Base-by-base conservation (phyloP, 176 grass and related monocot species). In the Canna indica region DNA sequence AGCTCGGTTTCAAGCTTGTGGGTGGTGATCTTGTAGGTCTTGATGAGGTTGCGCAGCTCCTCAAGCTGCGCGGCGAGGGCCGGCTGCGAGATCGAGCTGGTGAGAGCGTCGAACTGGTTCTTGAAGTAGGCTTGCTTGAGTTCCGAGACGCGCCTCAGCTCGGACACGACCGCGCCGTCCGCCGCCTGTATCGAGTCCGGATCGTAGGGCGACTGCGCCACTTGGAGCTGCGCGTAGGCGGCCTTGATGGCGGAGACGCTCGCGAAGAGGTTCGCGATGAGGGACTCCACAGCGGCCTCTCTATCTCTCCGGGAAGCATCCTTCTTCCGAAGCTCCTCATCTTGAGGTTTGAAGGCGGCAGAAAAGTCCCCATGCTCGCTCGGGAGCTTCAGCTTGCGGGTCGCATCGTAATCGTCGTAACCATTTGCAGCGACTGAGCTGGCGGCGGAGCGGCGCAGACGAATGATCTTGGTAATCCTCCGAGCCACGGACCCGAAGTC, bases 211-310 rank as follows among this genome's bases (percentile, higher is more conserved):
- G 72, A 76, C 79, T 96, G 85, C 67, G 92, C 92, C 7, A 91
- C 78, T 85, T 96, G 92, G 53, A 96, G 83, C 75, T 96, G 85
- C 41, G 92, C 92, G 77, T 96, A 96, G 26, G 88, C 80, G 44
- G 92, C 92, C 78, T 96, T 96, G 20, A 96, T 85, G n/a, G 92
- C 88, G 6, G 92, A 96, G 44, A 91, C 67, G 15, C 85, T 85
- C 0, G 92, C 83, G 72, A 96, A 96, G 3, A 96, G 80, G 71
- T 69, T 89, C 0, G 92, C 85, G 0, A 91, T 73, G 17, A 96
- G 83, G 4, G 85, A 62, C 16, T 91, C 88, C 16, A 89, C 88
- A 12, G 71, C 63, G 0, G 81, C 85, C 29, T 75, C 77, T 5
- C 63, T 80, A 18, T 84, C 69, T 26, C 11, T 34, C 60, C 28